These are phyloP conservation scores for Phaeosphaeria sp. DNA, from an alignment of 2,329 filamentous ascomycete genomes.

Conservation along the genomic window DNA sequence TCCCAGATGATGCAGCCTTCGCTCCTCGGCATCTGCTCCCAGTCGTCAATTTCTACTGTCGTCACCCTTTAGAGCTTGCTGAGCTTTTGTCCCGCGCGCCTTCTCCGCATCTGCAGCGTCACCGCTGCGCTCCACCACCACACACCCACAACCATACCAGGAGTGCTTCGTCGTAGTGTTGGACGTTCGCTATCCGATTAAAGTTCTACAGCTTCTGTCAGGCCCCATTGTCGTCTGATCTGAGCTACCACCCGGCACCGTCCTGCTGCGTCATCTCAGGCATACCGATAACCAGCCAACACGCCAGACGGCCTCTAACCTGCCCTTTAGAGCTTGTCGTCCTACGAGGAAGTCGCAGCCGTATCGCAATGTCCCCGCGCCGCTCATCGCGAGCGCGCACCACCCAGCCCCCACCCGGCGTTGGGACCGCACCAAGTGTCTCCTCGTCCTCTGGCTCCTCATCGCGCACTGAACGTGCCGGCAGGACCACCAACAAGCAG, in stretches of 20 bases:
- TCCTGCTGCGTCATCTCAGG: slow-evolving; percentile 13
- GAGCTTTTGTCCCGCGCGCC: slow-evolving; percentile 44
- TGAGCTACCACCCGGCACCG: slow-evolving; percentile 18
- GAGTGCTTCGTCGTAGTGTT: slow-evolving; percentile 15
- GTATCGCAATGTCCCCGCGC: slow-evolving; percentile 69
- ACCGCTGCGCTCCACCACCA: slow-evolving; percentile 31
- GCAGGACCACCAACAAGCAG: slow-evolving; percentile 74
- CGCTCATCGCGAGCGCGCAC: slow-evolving; percentile 90
- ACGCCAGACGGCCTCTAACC: slow-evolving; percentile 1
- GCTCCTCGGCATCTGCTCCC: slow-evolving; percentile 18
- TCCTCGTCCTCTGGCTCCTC: slow-evolving; percentile 76
- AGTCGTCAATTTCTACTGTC: slow-evolving; percentile 35
- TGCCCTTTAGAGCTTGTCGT: neutral
- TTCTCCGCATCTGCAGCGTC: slow-evolving; percentile 43
- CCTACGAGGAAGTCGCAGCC: slow-evolving; percentile 5
- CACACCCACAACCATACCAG: slow-evolving; percentile 16
- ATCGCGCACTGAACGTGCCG: slow-evolving; percentile 75
- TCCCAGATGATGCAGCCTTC: slow-evolving; percentile 40
- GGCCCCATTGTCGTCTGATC: slow-evolving; percentile 14
- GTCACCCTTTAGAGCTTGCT: slow-evolving; percentile 45
- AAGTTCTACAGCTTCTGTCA: slow-evolving; percentile 7
- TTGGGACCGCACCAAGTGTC: slow-evolving; percentile 75
- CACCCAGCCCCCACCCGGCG: slow-evolving; percentile 71
- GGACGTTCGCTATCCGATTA: slow-evolving; percentile 16
- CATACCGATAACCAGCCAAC: slow-evolving; percentile 19